These are phyloP conservation scores for Myriosclerotinia duriaeana DNA, from an alignment of 2,329 filamentous ascomycete genomes.

Conservation along the genomic window DNA sequence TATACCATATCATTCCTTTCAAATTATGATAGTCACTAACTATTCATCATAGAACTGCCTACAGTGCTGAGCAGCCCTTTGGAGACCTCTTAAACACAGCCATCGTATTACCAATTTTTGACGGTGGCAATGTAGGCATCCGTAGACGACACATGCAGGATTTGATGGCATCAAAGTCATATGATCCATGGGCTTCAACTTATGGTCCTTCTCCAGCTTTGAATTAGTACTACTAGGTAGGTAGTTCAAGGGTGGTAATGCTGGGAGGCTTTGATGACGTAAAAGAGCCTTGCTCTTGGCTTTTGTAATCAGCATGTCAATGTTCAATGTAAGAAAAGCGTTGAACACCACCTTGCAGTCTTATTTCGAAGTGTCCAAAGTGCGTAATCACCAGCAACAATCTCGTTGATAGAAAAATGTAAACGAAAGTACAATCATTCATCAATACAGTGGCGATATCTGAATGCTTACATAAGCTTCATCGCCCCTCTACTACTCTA, in stretches of 20 bases:
- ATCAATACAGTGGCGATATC: no score
- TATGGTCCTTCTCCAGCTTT: conserved; percentile 26
- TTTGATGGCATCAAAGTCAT: conserved; percentile 46
- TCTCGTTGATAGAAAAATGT: not conserved
- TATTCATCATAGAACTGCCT: conserved; percentile 17
- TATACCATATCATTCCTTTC: not conserved
- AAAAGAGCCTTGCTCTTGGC: not conserved
- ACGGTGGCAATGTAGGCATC: conserved; percentile 55
- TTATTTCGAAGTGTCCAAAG: not conserved
- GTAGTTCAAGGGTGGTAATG: not conserved
- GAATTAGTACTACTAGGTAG: not conserved
- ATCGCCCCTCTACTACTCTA: not conserved
- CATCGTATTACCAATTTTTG: conserved; percentile 51
- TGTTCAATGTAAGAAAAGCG: not conserved
- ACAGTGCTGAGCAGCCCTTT: conserved; percentile 41
- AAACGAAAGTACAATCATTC: no score
- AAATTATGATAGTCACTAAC: conserved; percentile 20
- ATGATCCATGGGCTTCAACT: conserved; percentile 49
- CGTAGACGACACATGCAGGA: conserved; percentile 50
- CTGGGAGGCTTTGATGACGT: not conserved
- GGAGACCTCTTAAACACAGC: conserved; percentile 47
- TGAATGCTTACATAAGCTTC: not conserved
- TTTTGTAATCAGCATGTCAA: not conserved
- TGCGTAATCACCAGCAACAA: not conserved
- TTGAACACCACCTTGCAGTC: not conserved